Evolutionary conservation across 2,329 filamentous ascomycete species (phyloP).

Genomic region (Nannizziopsis barbatae): DNA sequence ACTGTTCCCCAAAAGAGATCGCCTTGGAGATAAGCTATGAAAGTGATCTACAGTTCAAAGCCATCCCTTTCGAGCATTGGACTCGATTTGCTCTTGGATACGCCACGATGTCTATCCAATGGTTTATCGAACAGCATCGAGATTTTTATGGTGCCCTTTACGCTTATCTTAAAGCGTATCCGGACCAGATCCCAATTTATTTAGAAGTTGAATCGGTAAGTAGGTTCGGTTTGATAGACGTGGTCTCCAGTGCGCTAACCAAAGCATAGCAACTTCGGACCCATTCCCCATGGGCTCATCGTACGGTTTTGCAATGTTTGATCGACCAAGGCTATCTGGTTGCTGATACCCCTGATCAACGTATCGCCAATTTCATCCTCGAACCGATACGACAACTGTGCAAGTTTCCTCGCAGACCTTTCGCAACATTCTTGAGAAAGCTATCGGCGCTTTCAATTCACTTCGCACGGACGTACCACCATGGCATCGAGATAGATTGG

Average conservation of each 20-base stretch:
- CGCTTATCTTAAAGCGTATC: slow-evolving; percentile 24
- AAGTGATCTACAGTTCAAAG: slow-evolving; percentile 31
- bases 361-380: slow-evolving; percentile 28
- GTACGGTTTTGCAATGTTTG: slow-evolving; percentile 26
- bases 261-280: slow-evolving; percentile 25
- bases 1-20: slow-evolving; percentile 20
- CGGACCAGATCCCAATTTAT: slow-evolving; percentile 25
- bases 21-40: slow-evolving; percentile 29
- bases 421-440: slow-evolving; percentile 28
- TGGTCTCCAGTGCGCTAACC: neutral
- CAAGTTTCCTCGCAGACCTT: slow-evolving; percentile 22
- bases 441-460: slow-evolving; percentile 28
- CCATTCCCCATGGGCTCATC: slow-evolving; percentile 31
- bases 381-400: slow-evolving; percentile 31
- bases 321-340: slow-evolving; percentile 7
- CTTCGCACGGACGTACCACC: slow-evolving; percentile 28
- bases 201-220: slow-evolving; percentile 29
- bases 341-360: slow-evolving; percentile 11
- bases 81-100: slow-evolving; percentile 32
- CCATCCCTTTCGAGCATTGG: slow-evolving; percentile 31
- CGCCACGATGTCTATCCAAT: slow-evolving; percentile 25
- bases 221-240: neutral
- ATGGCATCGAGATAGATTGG: slow-evolving; percentile 28
- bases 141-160: slow-evolving; percentile 26
- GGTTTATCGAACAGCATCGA: slow-evolving; percentile 32